Conservation (phyloP, 176 grass and related monocot genomes). For the Luzula sylvatica region DNA sequence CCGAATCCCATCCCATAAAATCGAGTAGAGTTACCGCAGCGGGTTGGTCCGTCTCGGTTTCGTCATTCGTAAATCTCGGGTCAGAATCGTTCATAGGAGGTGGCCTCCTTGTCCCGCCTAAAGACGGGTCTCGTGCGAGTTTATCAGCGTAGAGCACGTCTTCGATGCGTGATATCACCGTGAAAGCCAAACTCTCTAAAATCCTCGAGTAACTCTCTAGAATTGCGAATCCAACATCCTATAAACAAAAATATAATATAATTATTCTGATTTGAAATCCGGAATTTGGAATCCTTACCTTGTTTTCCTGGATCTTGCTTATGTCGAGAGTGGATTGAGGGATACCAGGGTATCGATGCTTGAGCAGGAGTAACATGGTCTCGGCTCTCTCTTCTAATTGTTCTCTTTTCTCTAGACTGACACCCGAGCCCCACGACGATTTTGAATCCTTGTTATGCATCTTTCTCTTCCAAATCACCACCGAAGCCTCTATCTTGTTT, state of each 20-base stretch:
- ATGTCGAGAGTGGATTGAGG: slow-evolving; percentile 61
- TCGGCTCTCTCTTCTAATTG: slow-evolving; percentile 59
- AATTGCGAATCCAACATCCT: slow-evolving; percentile 85
- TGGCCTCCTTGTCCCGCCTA: slow-evolving; percentile 17
- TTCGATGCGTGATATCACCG: slow-evolving; percentile 80
- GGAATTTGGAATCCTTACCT: slow-evolving; percentile 17
- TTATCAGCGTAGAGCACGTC: slow-evolving; percentile 66
- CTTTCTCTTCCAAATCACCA: slow-evolving; percentile 98
- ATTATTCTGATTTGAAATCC: background rate
- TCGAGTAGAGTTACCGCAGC: slow-evolving; percentile 57
- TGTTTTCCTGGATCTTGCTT: slow-evolving; percentile 84
- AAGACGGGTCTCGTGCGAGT: slow-evolving; percentile 29
- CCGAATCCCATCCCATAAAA: slow-evolving; percentile 58
- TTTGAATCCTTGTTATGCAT: slow-evolving; percentile 90
- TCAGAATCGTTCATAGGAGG: background rate
- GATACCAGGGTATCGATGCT: slow-evolving; percentile 48
- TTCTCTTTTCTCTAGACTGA: slow-evolving; percentile 84
- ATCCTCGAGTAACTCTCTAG: slow-evolving; percentile 92
- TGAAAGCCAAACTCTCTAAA: slow-evolving; percentile 84
- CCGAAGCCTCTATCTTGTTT: slow-evolving; percentile 89
- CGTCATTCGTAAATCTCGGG: background rate
- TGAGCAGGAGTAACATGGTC: slow-evolving; percentile 56
- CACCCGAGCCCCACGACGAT: slow-evolving; percentile 63
- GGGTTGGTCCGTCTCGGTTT: slow-evolving; percentile 15
- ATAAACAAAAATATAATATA: background rate